Percentiles rank a stretch among this genome's conserved stretches.
phyloP scores from a whole-genome alignment of 1,139 yeast species.

The Geotrichum carabidarum region DNA sequence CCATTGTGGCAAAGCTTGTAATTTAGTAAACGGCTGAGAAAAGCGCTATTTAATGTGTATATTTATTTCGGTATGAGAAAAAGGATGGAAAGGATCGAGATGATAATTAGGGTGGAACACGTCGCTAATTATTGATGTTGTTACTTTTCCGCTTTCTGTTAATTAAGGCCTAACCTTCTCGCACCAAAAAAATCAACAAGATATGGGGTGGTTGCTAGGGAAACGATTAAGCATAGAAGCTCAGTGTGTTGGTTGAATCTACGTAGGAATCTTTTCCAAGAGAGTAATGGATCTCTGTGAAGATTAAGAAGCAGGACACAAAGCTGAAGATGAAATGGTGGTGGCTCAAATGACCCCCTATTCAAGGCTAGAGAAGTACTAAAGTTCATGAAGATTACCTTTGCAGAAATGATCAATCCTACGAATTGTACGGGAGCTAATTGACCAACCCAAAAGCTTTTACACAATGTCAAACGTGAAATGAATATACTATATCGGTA shows the following conservation, averaged over 20 bases:
- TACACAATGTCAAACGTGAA: neutral
- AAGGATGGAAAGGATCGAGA: neutral
- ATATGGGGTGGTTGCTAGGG: too few species aligned
- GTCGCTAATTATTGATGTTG: slow-evolving; percentile 3
- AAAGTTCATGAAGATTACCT: too few species aligned
- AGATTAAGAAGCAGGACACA: too few species aligned
- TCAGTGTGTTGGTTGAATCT: too few species aligned
- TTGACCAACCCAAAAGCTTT: neutral
- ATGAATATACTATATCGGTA: neutral
- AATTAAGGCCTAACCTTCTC: neutral
- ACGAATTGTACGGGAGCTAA: neutral
- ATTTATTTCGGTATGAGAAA: neutral
- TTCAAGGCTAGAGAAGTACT: too few species aligned
- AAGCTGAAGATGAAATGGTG: too few species aligned
- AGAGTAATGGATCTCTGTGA: too few species aligned
- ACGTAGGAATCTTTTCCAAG: too few species aligned
- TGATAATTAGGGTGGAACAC: neutral
- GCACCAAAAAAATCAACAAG: too few species aligned
- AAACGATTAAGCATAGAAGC: too few species aligned
- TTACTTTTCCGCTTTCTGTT: slow-evolving; percentile 1
- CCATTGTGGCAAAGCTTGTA: slow-evolving; percentile 10
- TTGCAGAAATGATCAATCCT: too few species aligned
- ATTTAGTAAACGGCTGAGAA: neutral
- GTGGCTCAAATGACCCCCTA: too few species aligned
- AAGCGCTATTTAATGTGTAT: neutral